Base-by-base conservation (phyloP, 306 rosid species). In the Luffa acutangula region DNA sequence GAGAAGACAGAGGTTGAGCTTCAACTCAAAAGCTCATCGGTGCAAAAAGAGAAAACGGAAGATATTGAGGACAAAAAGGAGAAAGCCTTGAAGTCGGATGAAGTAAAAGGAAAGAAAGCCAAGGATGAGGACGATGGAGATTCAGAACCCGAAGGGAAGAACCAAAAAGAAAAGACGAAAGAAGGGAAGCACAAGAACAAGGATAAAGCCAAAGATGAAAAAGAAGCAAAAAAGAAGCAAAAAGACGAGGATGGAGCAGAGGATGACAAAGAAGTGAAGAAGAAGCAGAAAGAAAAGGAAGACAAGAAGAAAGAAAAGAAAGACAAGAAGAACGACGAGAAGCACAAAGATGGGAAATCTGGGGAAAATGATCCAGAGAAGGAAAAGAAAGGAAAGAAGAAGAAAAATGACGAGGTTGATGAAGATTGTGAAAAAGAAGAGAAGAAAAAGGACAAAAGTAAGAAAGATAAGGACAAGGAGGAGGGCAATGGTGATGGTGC, bases 1-100 rank as follows among this genome's bases (percentile, higher is more conserved):
- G 85, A 86, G 73, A 87, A 88, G 85, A 18, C 75, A 54, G 82
- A 70, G 79, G 33, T 67, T 46, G 84, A 87, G 83, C 4, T 81
- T 77, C 87, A 89, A 60, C 9, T 80, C 82, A 86, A 89, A 85
- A 83, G 80, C 85, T 88, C 88, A 78, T 80, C 88, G 1, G 73
- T 75, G 36, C 85, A 66, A 80, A 86, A 85, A 77, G 78, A 80
- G 54, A 57, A 80, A 67, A 12, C 83, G 9, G 58, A 77, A 77
- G 4, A 20, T 20, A 60, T 82, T 75, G 79, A 76, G 49, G 88
- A 89, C n/a, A 52, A 83, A n/a, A 75, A 41, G 82, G 84, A 85
- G 78, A 76, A 69, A 69, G 8, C 34, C 0, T 43, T 43, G 7
- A 69, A 69, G 36, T 43, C 75, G 51, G 82, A 83, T 48, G 79